Base-by-base conservation (phyloP, 441 rosid species). In the Rhodomyrtus psidioides region DNA sequence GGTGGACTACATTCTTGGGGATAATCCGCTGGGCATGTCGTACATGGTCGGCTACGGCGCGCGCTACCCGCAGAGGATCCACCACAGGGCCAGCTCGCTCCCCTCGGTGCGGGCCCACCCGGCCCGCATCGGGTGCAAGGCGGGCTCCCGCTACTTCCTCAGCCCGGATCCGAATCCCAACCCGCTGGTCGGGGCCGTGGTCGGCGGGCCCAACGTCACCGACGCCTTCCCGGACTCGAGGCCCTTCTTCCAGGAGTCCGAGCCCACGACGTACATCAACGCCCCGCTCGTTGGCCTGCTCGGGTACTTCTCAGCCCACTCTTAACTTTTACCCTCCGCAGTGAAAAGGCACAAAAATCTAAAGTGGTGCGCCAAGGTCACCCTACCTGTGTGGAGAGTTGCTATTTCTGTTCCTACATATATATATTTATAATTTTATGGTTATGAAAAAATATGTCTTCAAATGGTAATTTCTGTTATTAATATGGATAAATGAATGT, bases 1-100 rank as follows among this genome's bases (percentile, higher is more conserved):
- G 94, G 96, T 94, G 89, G 94, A 94, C 90, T 94, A 94, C 87
- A 94, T 94, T 65, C 90, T 94, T 5, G 96, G 96, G 83, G 96
- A 94, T 86, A 94, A 94, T 59, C 96, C 96, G 4, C 30, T 94
- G 87, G 83, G 94, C 82, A 91, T 94, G 89, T 94, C 96, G 28
- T 94, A 94, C 93, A 94, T 94, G 96, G 96, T 94, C 81, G 96
- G 95, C 1, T 94, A 93, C 58, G 95, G 96, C 13, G 83, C 87
- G 34, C 91, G 82, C 54, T 94, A 91, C 84, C 96, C 96, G 17
- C 93, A 84, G 83, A 89, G 96, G 96, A 93, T 94, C 90, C 96
- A 94, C 83, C 96, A 94, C 87, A 85, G 96, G 86, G 96, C 87
- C 5, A 94, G 96, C 86, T 94, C 96, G 0, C 88, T 94, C 39